Evolutionary conservation across 2,329 filamentous ascomycete genomes (phyloP).

Genomic region (Penicillium thymicola): DNA sequence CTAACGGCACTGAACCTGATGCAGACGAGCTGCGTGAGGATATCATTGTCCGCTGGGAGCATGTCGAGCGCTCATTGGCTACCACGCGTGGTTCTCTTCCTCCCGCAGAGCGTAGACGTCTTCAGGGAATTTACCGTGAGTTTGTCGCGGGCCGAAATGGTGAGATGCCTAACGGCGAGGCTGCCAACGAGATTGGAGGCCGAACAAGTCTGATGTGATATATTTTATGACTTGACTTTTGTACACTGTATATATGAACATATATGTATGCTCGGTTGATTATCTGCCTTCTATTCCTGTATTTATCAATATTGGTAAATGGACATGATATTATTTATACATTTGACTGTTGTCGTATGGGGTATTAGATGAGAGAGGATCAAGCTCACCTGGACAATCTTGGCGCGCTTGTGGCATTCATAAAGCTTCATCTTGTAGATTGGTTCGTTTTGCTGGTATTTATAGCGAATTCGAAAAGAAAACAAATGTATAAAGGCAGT

Average conservation of each 20-base stretch:
- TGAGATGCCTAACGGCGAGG: slow-evolving; percentile 92
- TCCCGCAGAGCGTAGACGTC: slow-evolving; percentile 66
- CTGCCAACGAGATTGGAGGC: slow-evolving; percentile 86
- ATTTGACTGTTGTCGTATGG: neutral
- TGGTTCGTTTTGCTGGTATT: neutral
- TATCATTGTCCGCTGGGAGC: slow-evolving; percentile 79
- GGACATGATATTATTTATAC: neutral
- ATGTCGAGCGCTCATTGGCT: slow-evolving; percentile 73
- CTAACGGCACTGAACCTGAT: slow-evolving; percentile 23
- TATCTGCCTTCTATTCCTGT: slow-evolving; percentile 4
- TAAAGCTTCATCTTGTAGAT: neutral
- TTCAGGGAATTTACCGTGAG: slow-evolving; percentile 82
- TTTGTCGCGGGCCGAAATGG: slow-evolving; percentile 91
- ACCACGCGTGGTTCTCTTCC: slow-evolving; percentile 81
- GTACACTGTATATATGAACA: slow-evolving; percentile 23
- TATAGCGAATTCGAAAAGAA: no score
- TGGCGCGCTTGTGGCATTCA: neutral
- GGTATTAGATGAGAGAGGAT: neutral
- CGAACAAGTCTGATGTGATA: slow-evolving; percentile 85
- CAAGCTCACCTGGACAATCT: neutral
- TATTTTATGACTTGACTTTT: neutral
- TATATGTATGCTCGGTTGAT: neutral
- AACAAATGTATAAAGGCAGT: neutral
- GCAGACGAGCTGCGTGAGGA: slow-evolving; percentile 53
- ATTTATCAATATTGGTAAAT: slow-evolving; percentile 6